Conservation (phyloP, 306 rosid genomes). For the Lagenaria siceraria region DNA sequence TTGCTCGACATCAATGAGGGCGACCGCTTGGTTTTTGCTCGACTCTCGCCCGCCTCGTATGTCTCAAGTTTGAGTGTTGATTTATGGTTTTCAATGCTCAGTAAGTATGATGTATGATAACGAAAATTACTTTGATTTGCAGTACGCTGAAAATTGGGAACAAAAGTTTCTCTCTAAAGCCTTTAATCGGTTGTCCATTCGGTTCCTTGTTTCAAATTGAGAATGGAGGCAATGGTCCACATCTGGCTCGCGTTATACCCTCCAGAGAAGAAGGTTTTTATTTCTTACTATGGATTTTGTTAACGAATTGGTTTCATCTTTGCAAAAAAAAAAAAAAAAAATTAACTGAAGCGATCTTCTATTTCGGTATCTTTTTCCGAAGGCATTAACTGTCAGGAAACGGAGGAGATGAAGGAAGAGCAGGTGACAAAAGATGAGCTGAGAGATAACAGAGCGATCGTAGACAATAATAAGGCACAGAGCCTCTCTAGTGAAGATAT, state of each 20-base stretch:
- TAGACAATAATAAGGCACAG: conserved; percentile 81
- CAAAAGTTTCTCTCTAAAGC: conserved; percentile 56
- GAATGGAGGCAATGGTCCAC: conserved; percentile 32
- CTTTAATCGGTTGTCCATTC: conserved; percentile 58
- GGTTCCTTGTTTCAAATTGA: conserved; percentile 80
- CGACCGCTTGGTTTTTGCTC: conserved; percentile 85
- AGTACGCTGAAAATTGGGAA: conserved; percentile 85
- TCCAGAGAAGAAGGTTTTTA: conserved; percentile 34
- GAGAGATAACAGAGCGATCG: conserved; percentile 56
- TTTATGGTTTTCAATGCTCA: neutral
- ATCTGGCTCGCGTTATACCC: conserved; percentile 30
- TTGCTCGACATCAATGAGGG: conserved; percentile 89
- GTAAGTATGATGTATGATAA: neutral
- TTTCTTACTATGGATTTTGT: neutral
- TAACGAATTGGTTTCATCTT: neutral
- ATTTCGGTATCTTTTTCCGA: neutral
- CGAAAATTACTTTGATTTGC: conserved; percentile 8
- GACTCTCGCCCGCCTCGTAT: conserved; percentile 65
- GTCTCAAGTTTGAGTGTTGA: conserved; percentile 3
- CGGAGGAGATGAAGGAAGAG: conserved; percentile 17
- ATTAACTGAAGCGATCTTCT: neutral
- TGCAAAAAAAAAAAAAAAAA: neutral
- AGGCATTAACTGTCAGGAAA: conserved; percentile 32
- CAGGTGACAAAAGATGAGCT: conserved; percentile 26
- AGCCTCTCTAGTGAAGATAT: conserved; percentile 80